Percentiles rank a stretch among this genome's conserved stretches.
phyloP scores from a whole-genome alignment of 2,329 filamentous ascomycete species.

The Aspergillus candidus region DNA sequence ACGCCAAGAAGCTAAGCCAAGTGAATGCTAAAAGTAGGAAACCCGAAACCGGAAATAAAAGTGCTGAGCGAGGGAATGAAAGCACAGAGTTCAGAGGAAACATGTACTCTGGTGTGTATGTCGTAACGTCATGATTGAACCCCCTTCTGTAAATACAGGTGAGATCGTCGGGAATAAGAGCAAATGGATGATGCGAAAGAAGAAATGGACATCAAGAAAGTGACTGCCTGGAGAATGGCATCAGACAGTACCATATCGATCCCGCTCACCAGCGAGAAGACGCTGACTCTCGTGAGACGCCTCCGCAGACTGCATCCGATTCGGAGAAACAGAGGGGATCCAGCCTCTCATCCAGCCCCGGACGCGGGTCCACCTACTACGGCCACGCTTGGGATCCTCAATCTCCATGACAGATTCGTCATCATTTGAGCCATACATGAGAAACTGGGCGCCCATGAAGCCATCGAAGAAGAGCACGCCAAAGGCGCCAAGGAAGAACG shows the following conservation, averaged over 20 bases:
- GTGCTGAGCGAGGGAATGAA: no score
- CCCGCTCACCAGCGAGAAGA: constrained; percentile 23
- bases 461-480: constrained; percentile 59
- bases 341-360: constrained; percentile 62
- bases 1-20: neutral
- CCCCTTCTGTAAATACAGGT: no score
- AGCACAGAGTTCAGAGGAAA: no score
- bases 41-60: no score
- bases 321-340: constrained; percentile 49
- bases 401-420: constrained; percentile 43
- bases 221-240: neutral
- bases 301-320: constrained; percentile 11
- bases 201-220: neutral
- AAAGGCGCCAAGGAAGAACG: constrained; percentile 61
- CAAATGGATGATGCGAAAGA: neutral
- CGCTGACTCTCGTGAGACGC: constrained; percentile 23
- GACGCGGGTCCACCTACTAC: constrained; percentile 50
- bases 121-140: no score
- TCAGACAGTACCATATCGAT: constrained; percentile 33
- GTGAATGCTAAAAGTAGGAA: no score
- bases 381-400: constrained; percentile 38
- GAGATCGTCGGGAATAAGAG: no score
- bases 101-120: no score
- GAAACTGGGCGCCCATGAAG: constrained; percentile 57
- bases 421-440: constrained; percentile 49